Evolutionary conservation across 1,284 basidiomycete species (phyloP).

Genomic region (Chalciporus sp.): DNA sequence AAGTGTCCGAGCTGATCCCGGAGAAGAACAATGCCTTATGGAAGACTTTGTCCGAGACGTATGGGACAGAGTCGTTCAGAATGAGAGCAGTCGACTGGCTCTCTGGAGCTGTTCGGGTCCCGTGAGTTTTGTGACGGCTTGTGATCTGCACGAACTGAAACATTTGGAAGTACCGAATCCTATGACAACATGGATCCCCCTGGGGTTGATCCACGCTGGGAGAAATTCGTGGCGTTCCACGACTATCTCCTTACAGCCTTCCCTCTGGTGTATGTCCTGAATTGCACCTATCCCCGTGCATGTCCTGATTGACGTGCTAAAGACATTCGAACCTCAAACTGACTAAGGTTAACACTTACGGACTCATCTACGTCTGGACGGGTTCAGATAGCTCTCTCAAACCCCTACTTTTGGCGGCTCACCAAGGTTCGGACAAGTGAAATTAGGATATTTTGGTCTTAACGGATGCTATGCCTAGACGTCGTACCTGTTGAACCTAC

Average conservation of each 20-base stretch:
- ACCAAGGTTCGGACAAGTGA: conserved; percentile 53
- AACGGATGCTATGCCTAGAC: conserved; percentile 37
- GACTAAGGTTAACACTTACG: conserved; percentile 65
- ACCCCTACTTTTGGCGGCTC: conserved; percentile 65
- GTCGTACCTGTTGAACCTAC: conserved; percentile 59
- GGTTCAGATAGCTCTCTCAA: conserved; percentile 60
- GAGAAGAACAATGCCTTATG: conserved; percentile 29
- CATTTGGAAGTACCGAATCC: conserved; percentile 34
- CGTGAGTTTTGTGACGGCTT: conserved; percentile 25
- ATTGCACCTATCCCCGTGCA: neutral
- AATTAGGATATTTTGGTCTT: neutral
- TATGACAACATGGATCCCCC: conserved; percentile 46
- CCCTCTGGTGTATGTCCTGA: conserved; percentile 40
- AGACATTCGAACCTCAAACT: conserved; percentile 56
- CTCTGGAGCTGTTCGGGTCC: conserved; percentile 37
- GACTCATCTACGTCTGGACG: conserved; percentile 63
- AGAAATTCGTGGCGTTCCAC: conserved; percentile 45
- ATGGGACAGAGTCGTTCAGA: conserved; percentile 36
- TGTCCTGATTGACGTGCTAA: neutral
- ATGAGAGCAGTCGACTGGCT: conserved; percentile 38
- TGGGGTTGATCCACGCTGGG: conserved; percentile 49
- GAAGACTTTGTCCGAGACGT: conserved; percentile 24
- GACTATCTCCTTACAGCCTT: conserved; percentile 44
- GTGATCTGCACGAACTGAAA: neutral
- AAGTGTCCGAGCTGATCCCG: conserved; percentile 30